Evolutionary conservation across 2,329 filamentous ascomycete species (phyloP), one percentile per base, ranked within the genome.

Genomic region (Microsporum audouinii): DNA sequence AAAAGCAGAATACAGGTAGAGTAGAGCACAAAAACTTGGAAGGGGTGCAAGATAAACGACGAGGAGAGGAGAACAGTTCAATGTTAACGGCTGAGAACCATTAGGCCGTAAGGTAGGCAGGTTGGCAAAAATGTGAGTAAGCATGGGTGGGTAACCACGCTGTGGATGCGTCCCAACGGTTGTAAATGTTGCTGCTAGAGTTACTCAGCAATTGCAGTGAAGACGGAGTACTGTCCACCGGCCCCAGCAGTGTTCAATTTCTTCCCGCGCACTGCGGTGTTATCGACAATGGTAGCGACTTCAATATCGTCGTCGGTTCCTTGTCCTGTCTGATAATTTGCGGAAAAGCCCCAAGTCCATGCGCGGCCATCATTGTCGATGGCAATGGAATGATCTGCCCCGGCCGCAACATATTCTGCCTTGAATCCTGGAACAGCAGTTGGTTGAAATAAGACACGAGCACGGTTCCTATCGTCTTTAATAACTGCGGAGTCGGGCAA

Each of bases 321-420:
- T 67, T 86, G 85, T 8, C 89, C 89, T 2, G 88, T 90, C 76
- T 92, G 88, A 73, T 89, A 91, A 68, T 87, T 90, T 55, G 83
- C 84, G 10, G 83, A 87, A 77, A 92, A 92, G 2, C 89, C 89
- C 88, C 88, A 94, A 1, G 83, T 84, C 74, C 85, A 91, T 1
- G 85, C 87, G 67, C 84, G 83, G 63, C 89, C 89, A 29, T 85
- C 80, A 53, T 77, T 76, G 65, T 84, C 85, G 66, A 95, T 79
- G 38, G 84, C 87, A 61, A 94, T 84, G 64, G 81, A 86, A 73
- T 89, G 88, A 69, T 94, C 88, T 1, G 84, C 84, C 49, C 85
- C 87, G 51, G 85, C 83, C 7, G 83, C 79, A 56, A 87, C 83
- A 23, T 75, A 76, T 7, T 75, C 76, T 8, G 85, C 82, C 39